Conservation (phyloP, 176 grass and related monocot genomes). For the Aegilops speltoides region DNA sequence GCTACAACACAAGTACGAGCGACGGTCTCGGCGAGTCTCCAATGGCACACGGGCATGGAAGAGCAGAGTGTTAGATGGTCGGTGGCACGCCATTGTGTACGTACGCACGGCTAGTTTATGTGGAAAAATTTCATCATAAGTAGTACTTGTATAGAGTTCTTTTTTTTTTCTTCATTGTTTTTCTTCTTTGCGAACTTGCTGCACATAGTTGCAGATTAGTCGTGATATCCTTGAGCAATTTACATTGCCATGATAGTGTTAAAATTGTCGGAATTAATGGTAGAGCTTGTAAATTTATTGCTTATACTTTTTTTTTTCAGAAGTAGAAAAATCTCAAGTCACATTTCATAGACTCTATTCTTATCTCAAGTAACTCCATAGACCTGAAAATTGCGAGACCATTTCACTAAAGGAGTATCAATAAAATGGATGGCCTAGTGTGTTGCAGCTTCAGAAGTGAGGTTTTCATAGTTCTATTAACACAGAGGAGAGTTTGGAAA, state of each 20-base stretch:
- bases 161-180: not conserved
- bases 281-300: not conserved
- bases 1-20: not conserved
- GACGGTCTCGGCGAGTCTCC: not conserved
- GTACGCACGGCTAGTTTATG: not conserved
- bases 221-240: not conserved
- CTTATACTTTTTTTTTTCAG: not conserved
- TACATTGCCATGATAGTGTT: constrained; percentile 11
- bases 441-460: too few species aligned
- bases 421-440: too few species aligned
- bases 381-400: too few species aligned
- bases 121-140: not conserved
- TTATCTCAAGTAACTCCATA: too few species aligned
- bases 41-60: not conserved
- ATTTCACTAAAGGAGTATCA: too few species aligned
- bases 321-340: not conserved
- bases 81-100: too few species aligned
- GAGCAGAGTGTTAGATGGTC: not conserved
- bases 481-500: too few species aligned
- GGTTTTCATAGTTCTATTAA: too few species aligned
- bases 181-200: too few species aligned
- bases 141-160: not conserved
- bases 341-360: too few species aligned
- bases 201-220: not conserved
- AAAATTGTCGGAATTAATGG: not conserved